phyloP scores from a whole-genome alignment of 2,329 filamentous ascomycete species.

The Paecilomyces dactylethromorphus region DNA sequence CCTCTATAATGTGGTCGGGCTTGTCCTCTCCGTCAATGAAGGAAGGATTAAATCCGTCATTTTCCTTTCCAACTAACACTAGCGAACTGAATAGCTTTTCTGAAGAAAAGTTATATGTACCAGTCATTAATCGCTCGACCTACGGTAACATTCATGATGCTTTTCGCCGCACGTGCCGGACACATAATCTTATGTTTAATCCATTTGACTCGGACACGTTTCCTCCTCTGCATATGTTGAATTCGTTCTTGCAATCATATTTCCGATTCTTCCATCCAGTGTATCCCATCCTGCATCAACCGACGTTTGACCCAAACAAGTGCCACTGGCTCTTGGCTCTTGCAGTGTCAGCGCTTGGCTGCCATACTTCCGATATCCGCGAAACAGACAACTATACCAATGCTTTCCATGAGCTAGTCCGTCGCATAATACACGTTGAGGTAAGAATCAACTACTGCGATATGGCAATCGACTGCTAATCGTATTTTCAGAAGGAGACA shows the following conservation, averaged over 20 bases:
- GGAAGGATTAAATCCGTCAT: conserved; percentile 7
- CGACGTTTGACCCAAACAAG: conserved; percentile 28
- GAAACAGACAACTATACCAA: conserved; percentile 21
- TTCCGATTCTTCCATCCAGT: conserved; percentile 33
- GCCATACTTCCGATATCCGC: conserved; percentile 23
- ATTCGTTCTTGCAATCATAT: conserved; percentile 27
- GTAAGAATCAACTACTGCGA: conserved; percentile 13
- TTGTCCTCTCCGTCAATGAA: conserved; percentile 7
- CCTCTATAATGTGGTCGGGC: conserved; percentile 7
- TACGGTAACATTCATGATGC: conserved; percentile 22
- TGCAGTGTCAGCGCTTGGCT: conserved; percentile 35
- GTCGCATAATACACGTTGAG: conserved; percentile 29
- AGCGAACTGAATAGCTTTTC: conserved; percentile 9
- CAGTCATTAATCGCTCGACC: conserved; percentile 14
- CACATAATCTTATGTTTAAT: conserved; percentile 20
- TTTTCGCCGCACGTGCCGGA: conserved; percentile 26
- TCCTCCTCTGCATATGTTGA: conserved; percentile 18
- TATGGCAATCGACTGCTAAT: conserved; percentile 1
- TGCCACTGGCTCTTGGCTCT: conserved; percentile 36
- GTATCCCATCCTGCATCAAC: conserved; percentile 34
- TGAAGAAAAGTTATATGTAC: conserved; percentile 7
- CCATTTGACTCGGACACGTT: conserved; percentile 26
- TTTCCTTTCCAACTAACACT: conserved; percentile 20
- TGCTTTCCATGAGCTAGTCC: conserved; percentile 37
- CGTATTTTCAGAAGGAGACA: conserved; percentile 20